phyloP scores from a whole-genome alignment of 352 stramenopile species.

The Phytophthora palmivora region DNA sequence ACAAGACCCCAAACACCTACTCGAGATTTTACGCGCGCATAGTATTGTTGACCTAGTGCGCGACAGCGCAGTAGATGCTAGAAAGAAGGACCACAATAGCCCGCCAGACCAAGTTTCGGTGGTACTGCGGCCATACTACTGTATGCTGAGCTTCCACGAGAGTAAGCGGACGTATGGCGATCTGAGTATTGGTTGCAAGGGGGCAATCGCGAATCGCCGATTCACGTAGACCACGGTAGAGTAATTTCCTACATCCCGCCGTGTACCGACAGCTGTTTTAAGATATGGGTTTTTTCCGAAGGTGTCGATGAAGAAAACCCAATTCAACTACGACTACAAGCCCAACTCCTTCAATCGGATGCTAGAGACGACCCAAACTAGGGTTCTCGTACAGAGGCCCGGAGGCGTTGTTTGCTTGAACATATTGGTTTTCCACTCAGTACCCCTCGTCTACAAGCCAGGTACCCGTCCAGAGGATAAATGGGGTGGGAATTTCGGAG shows the following conservation, averaged over 20 bases:
- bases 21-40: too few relatives aligned
- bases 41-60: too few relatives aligned
- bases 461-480: neutral
- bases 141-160: neutral
- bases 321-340: slow-evolving; percentile 7
- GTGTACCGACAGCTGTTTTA: slow-evolving; percentile 5
- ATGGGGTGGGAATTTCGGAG: slow-evolving; percentile 1
- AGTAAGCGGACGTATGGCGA: neutral
- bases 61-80: neutral
- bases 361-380: neutral
- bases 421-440: neutral
- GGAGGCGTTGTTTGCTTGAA: slow-evolving; percentile 12
- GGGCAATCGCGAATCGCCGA: slow-evolving; percentile 3
- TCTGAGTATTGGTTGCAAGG: slow-evolving; percentile 7
- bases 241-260: slow-evolving; percentile 6
- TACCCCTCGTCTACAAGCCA: neutral
- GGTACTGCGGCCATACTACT: neutral
- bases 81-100: too few relatives aligned
- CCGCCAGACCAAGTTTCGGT: neutral
- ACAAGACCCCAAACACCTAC: too few relatives aligned
- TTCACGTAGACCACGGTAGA: slow-evolving; percentile 11
- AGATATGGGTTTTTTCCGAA: slow-evolving; percentile 8
- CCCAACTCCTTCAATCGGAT: slow-evolving; percentile 1
- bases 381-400: slow-evolving; percentile 2
- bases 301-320: too few relatives aligned